Conservation (phyloP, 441 rosid species). For the Gossypium lobatum region DNA sequence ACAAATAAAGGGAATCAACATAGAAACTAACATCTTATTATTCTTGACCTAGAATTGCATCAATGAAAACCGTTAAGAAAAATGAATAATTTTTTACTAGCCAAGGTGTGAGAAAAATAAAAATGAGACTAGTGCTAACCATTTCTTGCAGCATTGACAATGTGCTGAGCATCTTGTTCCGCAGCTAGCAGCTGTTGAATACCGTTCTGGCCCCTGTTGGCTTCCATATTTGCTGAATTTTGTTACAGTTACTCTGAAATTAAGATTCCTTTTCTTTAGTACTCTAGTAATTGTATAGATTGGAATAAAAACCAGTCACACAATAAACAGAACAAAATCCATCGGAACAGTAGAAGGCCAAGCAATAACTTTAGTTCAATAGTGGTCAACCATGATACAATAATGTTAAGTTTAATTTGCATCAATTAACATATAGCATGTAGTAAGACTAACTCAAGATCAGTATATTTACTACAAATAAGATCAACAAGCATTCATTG, state of each 20-base stretch:
- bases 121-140: constrained; percentile 25
- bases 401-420: not conserved
- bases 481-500: not conserved
- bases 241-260: constrained; percentile 9
- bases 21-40: not conserved
- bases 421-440: not conserved
- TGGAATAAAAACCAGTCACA: not conserved
- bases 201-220: constrained; percentile 68
- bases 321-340: not conserved
- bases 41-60: not conserved
- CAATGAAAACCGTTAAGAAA: not conserved
- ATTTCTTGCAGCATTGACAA: constrained; percentile 69
- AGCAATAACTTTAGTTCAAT: not conserved
- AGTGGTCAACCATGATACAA: not conserved
- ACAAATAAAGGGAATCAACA: not conserved
- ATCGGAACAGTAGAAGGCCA: not conserved
- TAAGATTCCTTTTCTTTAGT: not conserved
- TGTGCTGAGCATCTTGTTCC: constrained; percentile 90
- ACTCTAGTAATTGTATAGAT: not conserved
- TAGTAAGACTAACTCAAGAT: not conserved
- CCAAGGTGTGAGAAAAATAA: not conserved
- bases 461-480: not conserved
- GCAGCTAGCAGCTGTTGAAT: constrained; percentile 86
- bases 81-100: not conserved
- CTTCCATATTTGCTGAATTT: constrained; percentile 43